phyloP scores from a whole-genome alignment of 2,329 filamentous ascomycete genomes.

The Diaporthe humulicola region DNA sequence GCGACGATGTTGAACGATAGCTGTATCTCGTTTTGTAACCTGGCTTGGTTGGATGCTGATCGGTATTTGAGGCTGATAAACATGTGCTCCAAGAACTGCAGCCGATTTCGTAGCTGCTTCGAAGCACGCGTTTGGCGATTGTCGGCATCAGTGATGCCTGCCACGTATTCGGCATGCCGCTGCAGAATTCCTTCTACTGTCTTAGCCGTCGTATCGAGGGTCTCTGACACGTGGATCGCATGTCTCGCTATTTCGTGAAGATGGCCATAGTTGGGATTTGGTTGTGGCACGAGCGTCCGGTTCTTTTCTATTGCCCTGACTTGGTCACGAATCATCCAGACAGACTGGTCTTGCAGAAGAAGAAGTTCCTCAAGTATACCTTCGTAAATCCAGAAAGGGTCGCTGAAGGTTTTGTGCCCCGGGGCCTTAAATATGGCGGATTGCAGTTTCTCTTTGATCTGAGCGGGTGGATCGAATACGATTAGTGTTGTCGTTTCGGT shows the following conservation, averaged over 20 bases:
- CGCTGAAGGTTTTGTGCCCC: neutral
- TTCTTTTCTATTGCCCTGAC: constrained; percentile 51
- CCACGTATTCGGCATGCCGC: neutral
- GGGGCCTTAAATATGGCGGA: neutral
- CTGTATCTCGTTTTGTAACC: constrained; percentile 69
- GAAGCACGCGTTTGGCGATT: neutral
- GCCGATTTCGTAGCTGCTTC: constrained; percentile 43
- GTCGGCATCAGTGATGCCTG: neutral
- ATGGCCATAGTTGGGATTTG: constrained; percentile 49
- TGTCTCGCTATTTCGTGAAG: constrained; percentile 60
- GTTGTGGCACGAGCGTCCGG: neutral
- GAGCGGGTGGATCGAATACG: neutral
- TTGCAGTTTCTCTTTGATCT: neutral
- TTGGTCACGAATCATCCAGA: constrained; percentile 55
- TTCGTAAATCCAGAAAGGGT: constrained; percentile 50
- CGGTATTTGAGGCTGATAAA: constrained; percentile 52
- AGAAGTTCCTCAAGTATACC: constrained; percentile 49
- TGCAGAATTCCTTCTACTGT: neutral
- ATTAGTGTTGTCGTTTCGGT: constrained; percentile 43
- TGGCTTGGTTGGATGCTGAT: constrained; percentile 54
- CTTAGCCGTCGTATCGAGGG: constrained; percentile 50
- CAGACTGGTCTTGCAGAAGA: constrained; percentile 49
- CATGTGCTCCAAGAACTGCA: constrained; percentile 51
- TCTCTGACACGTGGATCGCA: constrained; percentile 59
- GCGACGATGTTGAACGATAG: constrained; percentile 61